Conservation (phyloP, 768 basidiomycete genomes). For the Cystoderma amianthinum region DNA sequence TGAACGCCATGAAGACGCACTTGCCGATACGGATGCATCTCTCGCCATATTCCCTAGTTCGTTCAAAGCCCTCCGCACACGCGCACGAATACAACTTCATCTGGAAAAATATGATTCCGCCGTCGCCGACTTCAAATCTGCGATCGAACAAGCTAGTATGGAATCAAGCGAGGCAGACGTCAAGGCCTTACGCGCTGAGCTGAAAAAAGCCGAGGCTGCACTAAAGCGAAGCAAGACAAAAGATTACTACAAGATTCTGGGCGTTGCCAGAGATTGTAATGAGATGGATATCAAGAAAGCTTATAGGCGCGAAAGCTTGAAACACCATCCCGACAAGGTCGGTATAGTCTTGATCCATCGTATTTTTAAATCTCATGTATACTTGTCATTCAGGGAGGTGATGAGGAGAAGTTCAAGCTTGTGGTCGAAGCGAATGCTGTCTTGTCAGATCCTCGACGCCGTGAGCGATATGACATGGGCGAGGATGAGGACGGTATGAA, state of each 20-base stretch:
- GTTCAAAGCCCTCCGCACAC: constrained; percentile 84
- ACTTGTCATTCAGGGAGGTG: constrained; percentile 61
- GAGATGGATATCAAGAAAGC: constrained; percentile 85
- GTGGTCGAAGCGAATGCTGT: constrained; percentile 78
- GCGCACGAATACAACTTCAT: constrained; percentile 71
- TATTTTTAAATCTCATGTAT: neutral
- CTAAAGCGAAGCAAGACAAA: constrained; percentile 87
- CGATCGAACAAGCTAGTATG: constrained; percentile 62
- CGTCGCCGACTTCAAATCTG: constrained; percentile 72
- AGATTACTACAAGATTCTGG: constrained; percentile 82
- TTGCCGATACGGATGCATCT: constrained; percentile 65
- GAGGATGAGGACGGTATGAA: constrained; percentile 72
- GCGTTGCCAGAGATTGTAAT: constrained; percentile 49
- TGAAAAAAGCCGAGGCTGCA: constrained; percentile 76
- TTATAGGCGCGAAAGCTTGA: constrained; percentile 81
- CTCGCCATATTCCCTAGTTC: constrained; percentile 54
- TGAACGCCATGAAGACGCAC: constrained; percentile 57
- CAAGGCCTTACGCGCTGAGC: constrained; percentile 52
- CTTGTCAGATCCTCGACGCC: constrained; percentile 67
- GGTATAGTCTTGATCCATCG: constrained; percentile 7
- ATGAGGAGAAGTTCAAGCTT: constrained; percentile 94
- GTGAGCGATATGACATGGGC: constrained; percentile 74
- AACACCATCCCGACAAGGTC: constrained; percentile 83
- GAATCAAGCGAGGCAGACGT: constrained; percentile 59
- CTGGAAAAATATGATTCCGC: constrained; percentile 69